Evolutionary conservation across 2,329 filamentous ascomycete species (phyloP).

Genomic region (Decorospora gaudefroyi): DNA sequence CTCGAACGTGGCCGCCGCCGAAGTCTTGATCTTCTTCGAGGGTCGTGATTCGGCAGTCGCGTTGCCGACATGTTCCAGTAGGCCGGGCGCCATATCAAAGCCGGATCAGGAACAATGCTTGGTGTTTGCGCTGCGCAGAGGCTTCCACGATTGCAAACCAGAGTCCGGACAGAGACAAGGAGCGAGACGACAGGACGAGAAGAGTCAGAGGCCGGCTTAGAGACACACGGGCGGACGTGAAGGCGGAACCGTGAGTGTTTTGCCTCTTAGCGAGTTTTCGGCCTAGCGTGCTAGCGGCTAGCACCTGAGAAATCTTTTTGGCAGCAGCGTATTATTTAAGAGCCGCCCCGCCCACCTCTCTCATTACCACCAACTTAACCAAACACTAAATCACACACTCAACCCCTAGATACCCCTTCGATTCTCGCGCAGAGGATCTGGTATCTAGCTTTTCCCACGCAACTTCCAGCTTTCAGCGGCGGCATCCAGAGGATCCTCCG

Average conservation of each 20-base stretch:
- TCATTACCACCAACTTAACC: constrained; percentile 34
- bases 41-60: constrained; percentile 40
- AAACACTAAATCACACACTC: constrained; percentile 32
- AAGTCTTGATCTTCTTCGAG: constrained; percentile 43
- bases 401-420: constrained; percentile 50
- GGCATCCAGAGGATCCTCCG: constrained; percentile 51
- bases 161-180: constrained; percentile 9
- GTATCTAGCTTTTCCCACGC: constrained; percentile 51
- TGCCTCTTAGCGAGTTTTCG: constrained; percentile 14
- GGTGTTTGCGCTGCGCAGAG: constrained; percentile 13
- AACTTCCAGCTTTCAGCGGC: constrained; percentile 41
- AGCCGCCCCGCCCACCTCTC: constrained; percentile 26
- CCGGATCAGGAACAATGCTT: constrained; percentile 6
- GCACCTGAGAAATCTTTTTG: constrained; percentile 21
- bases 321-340: no score
- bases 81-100: constrained; percentile 42
- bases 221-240: constrained; percentile 12
- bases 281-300: no score
- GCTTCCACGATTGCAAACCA: constrained; percentile 10
- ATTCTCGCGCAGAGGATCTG: constrained; percentile 54
- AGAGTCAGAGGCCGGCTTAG: constrained; percentile 17
- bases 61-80: constrained; percentile 32
- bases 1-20: constrained; percentile 24
- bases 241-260: constrained; percentile 17
- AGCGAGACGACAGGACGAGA: no score